Percentiles rank a stretch among this genome's conserved stretches.
Evolutionary conservation across 2,329 filamentous ascomycete genomes (phyloP).

Genomic region (Cryphonectria carpinicola): DNA sequence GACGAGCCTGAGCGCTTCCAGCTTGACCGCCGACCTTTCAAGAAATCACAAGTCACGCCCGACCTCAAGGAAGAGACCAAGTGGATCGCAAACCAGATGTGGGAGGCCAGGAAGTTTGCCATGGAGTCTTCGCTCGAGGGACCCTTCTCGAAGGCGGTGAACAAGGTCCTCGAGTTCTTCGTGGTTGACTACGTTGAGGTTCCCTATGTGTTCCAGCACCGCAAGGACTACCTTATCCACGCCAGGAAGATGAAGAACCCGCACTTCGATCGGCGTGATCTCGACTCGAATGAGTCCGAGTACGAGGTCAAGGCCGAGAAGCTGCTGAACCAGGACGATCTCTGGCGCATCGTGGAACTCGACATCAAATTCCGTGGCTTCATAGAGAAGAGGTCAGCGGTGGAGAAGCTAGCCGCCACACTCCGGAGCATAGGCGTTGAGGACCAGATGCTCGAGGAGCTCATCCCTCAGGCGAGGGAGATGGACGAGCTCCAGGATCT

Average conservation of each 20-base stretch:
- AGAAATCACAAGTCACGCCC: conserved; percentile 74
- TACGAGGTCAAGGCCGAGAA: conserved; percentile 82
- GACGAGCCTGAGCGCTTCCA: conserved; percentile 96
- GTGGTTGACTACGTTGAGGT: conserved; percentile 94
- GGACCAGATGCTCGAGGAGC: conserved; percentile 78
- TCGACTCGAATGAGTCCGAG: conserved; percentile 63
- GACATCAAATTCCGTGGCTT: conserved; percentile 95
- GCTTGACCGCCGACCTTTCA: conserved; percentile 86
- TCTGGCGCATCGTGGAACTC: conserved; percentile 93
- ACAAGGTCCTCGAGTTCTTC: conserved; percentile 93
- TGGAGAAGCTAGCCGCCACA: conserved; percentile 78
- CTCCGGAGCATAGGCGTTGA: conserved; percentile 66
- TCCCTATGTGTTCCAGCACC: conserved; percentile 96
- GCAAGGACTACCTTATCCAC: conserved; percentile 96
- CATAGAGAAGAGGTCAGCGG: conserved; percentile 85
- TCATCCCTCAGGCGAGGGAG: conserved; percentile 77
- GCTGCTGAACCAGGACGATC: conserved; percentile 85
- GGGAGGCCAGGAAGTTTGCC: conserved; percentile 80
- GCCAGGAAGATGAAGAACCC: conserved; percentile 71
- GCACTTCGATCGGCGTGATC: conserved; percentile 62
- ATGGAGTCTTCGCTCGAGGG: conserved; percentile 65
- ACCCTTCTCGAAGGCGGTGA: conserved; percentile 85
- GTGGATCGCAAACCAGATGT: conserved; percentile 91
- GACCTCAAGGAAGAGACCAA: conserved; percentile 80
- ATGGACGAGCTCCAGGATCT: conserved; percentile 97